A percentile compares a stretch with the other conserved stretches of the same genome.
These are phyloP conservation scores for Forsythia suspensa DNA, from an alignment of 257 asterid species.

Conservation along the genomic window DNA sequence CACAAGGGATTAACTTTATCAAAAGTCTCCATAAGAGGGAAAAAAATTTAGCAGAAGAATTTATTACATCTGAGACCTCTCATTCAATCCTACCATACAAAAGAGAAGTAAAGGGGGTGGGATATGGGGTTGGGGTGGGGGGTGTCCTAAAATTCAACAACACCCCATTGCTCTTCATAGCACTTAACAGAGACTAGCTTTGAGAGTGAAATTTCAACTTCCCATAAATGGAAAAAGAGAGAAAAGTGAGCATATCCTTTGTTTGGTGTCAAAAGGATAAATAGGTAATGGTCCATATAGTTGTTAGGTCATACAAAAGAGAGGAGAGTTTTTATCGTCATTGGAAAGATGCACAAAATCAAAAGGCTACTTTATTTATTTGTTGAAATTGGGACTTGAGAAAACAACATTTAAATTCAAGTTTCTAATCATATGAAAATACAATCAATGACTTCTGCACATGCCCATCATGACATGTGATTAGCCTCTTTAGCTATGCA, in stretches of 20 bases:
- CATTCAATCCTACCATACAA: conserved; percentile 45
- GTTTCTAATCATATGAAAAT: conserved; percentile 38
- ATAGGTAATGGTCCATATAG: conserved; percentile 50
- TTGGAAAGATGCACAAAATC: conserved; percentile 35
- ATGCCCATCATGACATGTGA: background rate
- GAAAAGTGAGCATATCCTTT: conserved; percentile 41
- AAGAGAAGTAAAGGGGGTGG: conserved; percentile 34
- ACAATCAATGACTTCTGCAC: conserved; percentile 29
- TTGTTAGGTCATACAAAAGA: conserved; percentile 50
- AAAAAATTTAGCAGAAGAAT: conserved; percentile 37
- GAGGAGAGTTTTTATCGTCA: conserved; percentile 26
- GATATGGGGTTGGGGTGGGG: background rate
- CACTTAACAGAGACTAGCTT: conserved; percentile 47
- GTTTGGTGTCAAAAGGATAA: conserved; percentile 49
- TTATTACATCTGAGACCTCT: conserved; percentile 31
- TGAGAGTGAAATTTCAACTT: conserved; percentile 50
- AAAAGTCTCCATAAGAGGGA: conserved; percentile 39
- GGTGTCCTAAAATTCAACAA: conserved; percentile 48
- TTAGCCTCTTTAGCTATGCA: background rate
- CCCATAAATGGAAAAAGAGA: conserved; percentile 37
- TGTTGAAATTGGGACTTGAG: background rate
- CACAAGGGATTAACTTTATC: conserved; percentile 32
- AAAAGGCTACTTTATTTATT: background rate
- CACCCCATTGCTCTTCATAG: conserved; percentile 52
- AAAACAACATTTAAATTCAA: conserved; percentile 20